phyloP scores from a whole-genome alignment of 805 yeast species.

The Naumovozyma castellii region DNA sequence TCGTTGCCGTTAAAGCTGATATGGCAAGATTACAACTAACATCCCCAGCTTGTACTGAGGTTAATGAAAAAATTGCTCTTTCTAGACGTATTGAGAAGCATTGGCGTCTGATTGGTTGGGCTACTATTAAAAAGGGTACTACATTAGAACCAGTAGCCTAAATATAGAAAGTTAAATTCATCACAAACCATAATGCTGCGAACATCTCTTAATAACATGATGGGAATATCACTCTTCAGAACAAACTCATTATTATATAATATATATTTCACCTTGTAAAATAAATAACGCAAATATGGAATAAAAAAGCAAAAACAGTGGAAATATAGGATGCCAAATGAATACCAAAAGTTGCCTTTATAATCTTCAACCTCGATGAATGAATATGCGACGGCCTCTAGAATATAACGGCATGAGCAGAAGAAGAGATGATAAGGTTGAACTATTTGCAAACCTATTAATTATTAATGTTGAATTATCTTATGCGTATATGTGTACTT shows the following conservation, averaged over 20 bases:
- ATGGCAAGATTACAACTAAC: conserved; percentile 97
- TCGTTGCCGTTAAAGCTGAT: conserved; percentile 95
- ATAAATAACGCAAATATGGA: not conserved
- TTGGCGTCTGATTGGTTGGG: conserved; percentile 99
- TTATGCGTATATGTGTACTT: too few species aligned
- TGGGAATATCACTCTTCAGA: not conserved
- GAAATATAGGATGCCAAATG: not conserved
- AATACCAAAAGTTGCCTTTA: not conserved
- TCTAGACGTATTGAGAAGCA: conserved; percentile 99
- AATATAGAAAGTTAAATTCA: conserved; percentile 1
- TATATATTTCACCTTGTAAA: not conserved
- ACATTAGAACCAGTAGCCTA: conserved; percentile 63
- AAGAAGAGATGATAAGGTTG: too few species aligned
- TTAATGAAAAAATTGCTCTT: conserved; percentile 95
- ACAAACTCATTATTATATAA: not conserved
- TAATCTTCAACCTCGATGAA: too few species aligned
- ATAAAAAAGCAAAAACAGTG: too few species aligned
- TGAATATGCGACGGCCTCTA: too few species aligned
- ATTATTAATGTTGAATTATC: too few species aligned
- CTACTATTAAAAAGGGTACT: conserved; percentile 90
- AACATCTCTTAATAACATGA: not conserved
- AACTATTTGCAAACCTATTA: too few species aligned
- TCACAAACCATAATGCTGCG: not conserved
- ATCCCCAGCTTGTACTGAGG: conserved; percentile 97
- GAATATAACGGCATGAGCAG: too few species aligned